Evolutionary conservation across 164 flowering plant genomes (phyloP).

Genomic region (Annona cherimola): DNA sequence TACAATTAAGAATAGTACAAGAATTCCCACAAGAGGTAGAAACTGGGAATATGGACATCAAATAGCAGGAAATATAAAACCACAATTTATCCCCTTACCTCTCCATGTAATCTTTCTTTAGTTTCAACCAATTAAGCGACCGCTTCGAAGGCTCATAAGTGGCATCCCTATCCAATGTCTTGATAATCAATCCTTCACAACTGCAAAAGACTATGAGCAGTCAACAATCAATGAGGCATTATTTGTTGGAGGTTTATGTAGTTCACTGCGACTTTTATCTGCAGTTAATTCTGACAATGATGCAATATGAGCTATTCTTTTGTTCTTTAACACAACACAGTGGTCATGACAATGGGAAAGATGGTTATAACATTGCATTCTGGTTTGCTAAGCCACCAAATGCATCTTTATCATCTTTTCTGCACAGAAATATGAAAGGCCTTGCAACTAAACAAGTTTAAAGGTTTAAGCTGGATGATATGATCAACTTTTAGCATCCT

Average conservation of each 20-base stretch:
- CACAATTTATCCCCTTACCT: constrained; percentile 37
- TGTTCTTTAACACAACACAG: background rate
- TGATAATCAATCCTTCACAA: constrained; percentile 93
- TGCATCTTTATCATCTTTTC: background rate
- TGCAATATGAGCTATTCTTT: background rate
- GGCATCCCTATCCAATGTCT: constrained; percentile 81
- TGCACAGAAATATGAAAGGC: too few species aligned
- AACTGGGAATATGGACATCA: background rate
- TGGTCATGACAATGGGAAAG: background rate
- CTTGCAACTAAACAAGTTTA: too few species aligned
- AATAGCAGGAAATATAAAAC: background rate
- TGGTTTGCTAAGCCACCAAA: background rate
- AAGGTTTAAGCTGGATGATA: too few species aligned
- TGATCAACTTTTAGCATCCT: too few species aligned
- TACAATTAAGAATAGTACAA: background rate
- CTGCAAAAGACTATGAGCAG: constrained; percentile 32
- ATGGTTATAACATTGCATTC: background rate
- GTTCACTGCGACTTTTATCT: background rate
- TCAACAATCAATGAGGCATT: background rate
- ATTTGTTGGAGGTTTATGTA: background rate
- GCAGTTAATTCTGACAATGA: background rate
- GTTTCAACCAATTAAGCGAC: constrained; percentile 88
- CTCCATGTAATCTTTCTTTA: constrained; percentile 98
- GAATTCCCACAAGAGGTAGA: background rate
- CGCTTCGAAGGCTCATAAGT: constrained; percentile 97